Conservation (phyloP, 2,329 filamentous ascomycete genomes). For the Botryotinia convoluta region DNA sequence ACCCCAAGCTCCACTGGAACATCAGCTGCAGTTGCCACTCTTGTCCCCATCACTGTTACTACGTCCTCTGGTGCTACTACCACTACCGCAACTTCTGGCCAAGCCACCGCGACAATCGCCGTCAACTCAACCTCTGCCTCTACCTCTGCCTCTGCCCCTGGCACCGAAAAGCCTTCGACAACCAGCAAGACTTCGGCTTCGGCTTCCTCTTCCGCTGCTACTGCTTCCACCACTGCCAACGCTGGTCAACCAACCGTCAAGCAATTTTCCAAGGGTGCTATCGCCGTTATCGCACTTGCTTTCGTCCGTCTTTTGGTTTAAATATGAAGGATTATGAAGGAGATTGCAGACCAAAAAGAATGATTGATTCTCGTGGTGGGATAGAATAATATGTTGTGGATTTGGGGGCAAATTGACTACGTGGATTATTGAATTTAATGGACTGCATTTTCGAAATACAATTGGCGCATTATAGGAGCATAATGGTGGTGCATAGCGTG, state of each 20-base stretch:
- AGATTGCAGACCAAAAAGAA: neutral
- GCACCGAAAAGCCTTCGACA: neutral
- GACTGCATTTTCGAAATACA: slow-evolving; percentile 4
- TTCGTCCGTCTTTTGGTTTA: slow-evolving; percentile 14
- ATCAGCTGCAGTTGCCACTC: neutral
- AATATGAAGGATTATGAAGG: neutral
- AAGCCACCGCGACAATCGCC: neutral
- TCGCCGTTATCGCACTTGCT: slow-evolving; percentile 16
- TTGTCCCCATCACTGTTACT: neutral
- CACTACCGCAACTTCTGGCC: neutral
- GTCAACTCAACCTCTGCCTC: neutral
- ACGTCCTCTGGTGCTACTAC: neutral
- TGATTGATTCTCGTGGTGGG: neutral
- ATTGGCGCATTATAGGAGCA: slow-evolving; percentile 2
- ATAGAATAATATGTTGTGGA: neutral
- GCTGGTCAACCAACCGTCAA: slow-evolving; percentile 8
- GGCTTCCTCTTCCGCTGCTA: neutral
- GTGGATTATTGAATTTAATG: neutral
- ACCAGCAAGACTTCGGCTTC: slow-evolving; percentile 7
- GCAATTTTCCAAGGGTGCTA: slow-evolving; percentile 19
- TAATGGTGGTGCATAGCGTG: slow-evolving; percentile 15
- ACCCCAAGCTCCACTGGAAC: slow-evolving; percentile 3
- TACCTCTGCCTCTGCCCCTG: neutral
- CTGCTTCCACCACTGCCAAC: slow-evolving; percentile 5
- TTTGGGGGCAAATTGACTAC: slow-evolving; percentile 5